Percentiles rank a stretch among this genome's conserved stretches.
Evolutionary conservation across 176 grass and related monocot species (phyloP).

Genomic region (Oryza coarctata): DNA sequence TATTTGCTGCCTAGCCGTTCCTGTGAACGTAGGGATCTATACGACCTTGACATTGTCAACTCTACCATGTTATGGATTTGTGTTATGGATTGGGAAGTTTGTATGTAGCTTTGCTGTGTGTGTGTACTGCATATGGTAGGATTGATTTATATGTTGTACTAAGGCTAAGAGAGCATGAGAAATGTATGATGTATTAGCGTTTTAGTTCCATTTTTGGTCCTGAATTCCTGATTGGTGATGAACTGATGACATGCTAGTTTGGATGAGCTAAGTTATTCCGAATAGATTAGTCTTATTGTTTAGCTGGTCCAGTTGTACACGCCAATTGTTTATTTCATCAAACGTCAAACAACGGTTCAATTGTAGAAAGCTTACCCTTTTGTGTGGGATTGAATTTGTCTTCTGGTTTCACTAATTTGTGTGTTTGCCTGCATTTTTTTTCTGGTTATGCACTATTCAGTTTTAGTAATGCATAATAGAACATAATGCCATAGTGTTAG

Average conservation of each 20-base stretch:
- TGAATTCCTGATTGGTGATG: not conserved
- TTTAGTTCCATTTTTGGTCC: not conserved
- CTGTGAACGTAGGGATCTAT: too few relatives aligned
- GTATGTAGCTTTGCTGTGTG: not conserved
- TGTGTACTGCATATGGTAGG: not conserved
- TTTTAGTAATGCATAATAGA: too few relatives aligned
- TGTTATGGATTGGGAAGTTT: not conserved
- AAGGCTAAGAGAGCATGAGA: not conserved
- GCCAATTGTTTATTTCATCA: not conserved
- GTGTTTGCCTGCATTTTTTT: not conserved
- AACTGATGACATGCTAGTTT: not conserved
- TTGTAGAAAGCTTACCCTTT: not conserved
- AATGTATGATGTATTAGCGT: not conserved
- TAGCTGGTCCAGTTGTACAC: not conserved
- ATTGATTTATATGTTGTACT: not conserved
- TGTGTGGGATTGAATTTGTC: not conserved
- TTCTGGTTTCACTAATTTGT: not conserved
- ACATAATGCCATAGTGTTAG: not conserved
- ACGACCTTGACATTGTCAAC: not conserved
- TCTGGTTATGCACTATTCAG: not conserved
- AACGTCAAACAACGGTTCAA: not conserved
- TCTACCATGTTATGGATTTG: not conserved
- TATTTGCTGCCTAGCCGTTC: not conserved
- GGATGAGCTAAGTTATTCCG: not conserved
- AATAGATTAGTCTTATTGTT: not conserved